Conservation (phyloP, 305 asterid species). For the Rubia tinctorum region DNA sequence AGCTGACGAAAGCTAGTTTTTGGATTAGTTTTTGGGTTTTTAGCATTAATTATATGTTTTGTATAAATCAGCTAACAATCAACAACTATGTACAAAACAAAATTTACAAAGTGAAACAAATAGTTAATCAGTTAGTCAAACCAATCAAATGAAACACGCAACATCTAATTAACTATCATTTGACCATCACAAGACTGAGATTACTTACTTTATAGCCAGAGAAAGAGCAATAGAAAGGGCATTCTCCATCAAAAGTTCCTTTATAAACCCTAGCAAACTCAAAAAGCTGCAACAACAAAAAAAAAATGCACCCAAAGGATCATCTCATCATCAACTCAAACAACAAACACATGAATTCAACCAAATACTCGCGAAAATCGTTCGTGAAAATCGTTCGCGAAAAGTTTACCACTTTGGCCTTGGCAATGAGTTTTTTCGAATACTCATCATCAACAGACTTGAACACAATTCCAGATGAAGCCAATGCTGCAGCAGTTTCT, state of each 20-base stretch:
- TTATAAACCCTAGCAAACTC: slow-evolving; percentile 49
- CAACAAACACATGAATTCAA: background rate
- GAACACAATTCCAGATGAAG: slow-evolving; percentile 61
- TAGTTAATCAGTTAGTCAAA: too few relatives aligned
- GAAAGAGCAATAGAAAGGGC: slow-evolving; percentile 85
- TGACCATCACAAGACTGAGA: slow-evolving; percentile 2
- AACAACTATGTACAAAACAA: too few relatives aligned
- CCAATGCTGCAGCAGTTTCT: slow-evolving; percentile 76
- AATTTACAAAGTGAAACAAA: too few relatives aligned
- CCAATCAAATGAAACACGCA: background rate
- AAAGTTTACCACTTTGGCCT: slow-evolving; percentile 37
- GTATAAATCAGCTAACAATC: too few relatives aligned
- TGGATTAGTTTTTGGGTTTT: too few relatives aligned
- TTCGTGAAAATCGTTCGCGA: background rate
- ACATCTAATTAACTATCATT: too few relatives aligned
- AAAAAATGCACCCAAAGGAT: background rate
- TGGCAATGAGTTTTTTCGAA: slow-evolving; percentile 37
- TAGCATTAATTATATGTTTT: background rate
- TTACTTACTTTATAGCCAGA: slow-evolving; percentile 62
- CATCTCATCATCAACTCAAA: background rate
- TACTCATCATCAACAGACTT: slow-evolving; percentile 36
- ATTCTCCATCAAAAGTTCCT: slow-evolving; percentile 85
- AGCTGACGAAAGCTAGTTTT: too few relatives aligned
- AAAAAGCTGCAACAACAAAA: slow-evolving; percentile 45
- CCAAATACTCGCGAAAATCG: background rate